Evolutionary conservation across 2,329 filamentous ascomycete species (phyloP), one percentile per base, ranked within the genome.

Genomic region (Mycosphaerella arachidis): DNA sequence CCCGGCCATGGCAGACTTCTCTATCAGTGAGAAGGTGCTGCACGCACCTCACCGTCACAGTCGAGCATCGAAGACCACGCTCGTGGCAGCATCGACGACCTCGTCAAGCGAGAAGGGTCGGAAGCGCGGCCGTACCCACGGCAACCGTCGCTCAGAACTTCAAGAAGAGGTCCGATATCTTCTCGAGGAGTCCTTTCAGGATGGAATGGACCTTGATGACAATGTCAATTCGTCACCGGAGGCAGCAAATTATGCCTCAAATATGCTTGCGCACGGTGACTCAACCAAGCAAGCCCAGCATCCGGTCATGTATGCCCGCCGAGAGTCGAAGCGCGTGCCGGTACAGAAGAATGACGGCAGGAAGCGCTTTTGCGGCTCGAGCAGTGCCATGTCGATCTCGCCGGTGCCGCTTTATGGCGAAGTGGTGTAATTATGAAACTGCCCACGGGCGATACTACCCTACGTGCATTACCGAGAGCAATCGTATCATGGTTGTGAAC

Each of bases 81-180:
- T 60, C 27, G 64, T 67, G 18, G 57, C 54, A 27, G 16, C 64
- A 10, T 48, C 61, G 29, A n/a, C 62, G 20, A 48, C 60, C 24
- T 45, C 61, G 18, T 53, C 63, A 20, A 53, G 59, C 13, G 62
- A 68, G 29, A 68, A 68, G 20, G 64, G 65, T 51, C 66, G 67
- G 55, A 74, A 74, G 64, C 71, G 71, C 52, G 66, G 65, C 53
- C 67, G 72, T 30, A 61, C 68, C n/a, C 64, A 66, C 18, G 70
- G 68, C 37, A 63, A 68, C 27, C 67, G 70, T 43, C 68, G 71
- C 58, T 69, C 67, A 29, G 69, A 71, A 50, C 67, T 74, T 56
- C 71, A 73, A 61, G 69, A 73, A 63, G 71, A 74, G 63, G 69
- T 73, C 12, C 72, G 71, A 40, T 64, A 69, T 48, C 58, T 70